These are phyloP conservation scores for Musa itinerans DNA, from an alignment of 176 grass and related monocot species.

Conservation along the genomic window DNA sequence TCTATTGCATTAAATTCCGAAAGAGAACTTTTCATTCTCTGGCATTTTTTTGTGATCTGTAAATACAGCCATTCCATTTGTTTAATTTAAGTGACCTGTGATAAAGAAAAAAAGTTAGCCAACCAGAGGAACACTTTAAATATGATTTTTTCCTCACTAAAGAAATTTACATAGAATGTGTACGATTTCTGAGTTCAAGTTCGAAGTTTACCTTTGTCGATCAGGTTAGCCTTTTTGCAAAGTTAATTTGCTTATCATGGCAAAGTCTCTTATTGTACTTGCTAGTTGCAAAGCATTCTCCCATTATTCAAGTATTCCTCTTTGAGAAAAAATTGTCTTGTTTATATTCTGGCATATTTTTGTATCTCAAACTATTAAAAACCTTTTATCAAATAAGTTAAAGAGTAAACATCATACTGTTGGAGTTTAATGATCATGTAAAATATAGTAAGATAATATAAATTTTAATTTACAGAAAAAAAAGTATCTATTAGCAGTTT, in stretches of 20 bases:
- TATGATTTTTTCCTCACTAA: neutral
- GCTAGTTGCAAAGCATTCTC: too few species aligned
- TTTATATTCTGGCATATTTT: neutral
- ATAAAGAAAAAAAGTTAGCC: neutral
- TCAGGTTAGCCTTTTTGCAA: too few species aligned
- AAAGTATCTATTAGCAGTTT: neutral
- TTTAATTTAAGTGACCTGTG: neutral
- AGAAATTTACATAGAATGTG: neutral
- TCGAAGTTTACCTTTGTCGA: neutral
- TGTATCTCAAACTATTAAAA: neutral
- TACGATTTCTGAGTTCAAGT: neutral
- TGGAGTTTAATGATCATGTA: neutral
- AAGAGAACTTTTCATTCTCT: slow-evolving; percentile 1
- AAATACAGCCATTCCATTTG: neutral
- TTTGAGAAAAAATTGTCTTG: too few species aligned
- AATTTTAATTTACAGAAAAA: neutral
- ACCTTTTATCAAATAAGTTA: neutral
- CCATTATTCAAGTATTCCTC: too few species aligned
- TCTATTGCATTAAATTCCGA: slow-evolving; percentile 8
- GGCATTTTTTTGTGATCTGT: neutral
- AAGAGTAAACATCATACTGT: neutral
- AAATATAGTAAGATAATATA: neutral
- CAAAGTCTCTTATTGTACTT: too few species aligned
- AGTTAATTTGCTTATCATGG: too few species aligned
- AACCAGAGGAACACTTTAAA: neutral